Evolutionary conservation across 148 eudicot genomes (phyloP).

Genomic region (Camellia lanceoleosa): DNA sequence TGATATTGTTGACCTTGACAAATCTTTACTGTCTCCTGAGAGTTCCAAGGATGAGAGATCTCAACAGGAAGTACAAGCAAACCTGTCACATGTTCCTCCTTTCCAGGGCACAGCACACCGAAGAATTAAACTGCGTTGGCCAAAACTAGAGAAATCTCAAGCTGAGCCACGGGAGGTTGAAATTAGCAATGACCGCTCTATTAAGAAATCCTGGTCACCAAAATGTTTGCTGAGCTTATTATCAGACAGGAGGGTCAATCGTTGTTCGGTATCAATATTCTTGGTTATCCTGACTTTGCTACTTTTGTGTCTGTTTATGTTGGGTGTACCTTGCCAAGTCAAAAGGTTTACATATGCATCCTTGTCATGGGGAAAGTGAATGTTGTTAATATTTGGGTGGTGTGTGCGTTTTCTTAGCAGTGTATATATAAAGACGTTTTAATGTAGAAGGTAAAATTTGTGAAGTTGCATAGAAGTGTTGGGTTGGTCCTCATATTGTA

Average conservation of each 20-base stretch:
- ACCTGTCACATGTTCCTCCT: constrained; percentile 14
- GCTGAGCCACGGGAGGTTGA: neutral
- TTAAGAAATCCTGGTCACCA: neutral
- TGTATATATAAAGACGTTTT: too few species aligned
- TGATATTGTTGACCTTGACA: constrained; percentile 67
- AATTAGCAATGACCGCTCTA: neutral
- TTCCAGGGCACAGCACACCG: constrained; percentile 66
- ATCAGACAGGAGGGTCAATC: neutral
- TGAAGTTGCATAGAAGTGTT: too few species aligned
- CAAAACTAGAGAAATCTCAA: neutral
- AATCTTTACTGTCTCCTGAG: constrained; percentile 25
- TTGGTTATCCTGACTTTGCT: constrained; percentile 27
- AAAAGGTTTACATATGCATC: neutral
- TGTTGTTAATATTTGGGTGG: neutral
- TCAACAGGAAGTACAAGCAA: constrained; percentile 14
- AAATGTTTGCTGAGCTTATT: neutral
- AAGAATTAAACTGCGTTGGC: constrained; percentile 45
- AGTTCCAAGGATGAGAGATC: constrained; percentile 1
- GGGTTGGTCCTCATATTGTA: too few species aligned
- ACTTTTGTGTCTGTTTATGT: constrained; percentile 13
- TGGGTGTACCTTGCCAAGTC: neutral
- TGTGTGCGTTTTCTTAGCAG: neutral
- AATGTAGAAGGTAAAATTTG: too few species aligned
- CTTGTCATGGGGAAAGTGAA: neutral
- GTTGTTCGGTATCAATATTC: neutral